These are phyloP conservation scores for Metschnikowia lunata DNA, from an alignment of 805 yeast genomes.

Conservation along the genomic window DNA sequence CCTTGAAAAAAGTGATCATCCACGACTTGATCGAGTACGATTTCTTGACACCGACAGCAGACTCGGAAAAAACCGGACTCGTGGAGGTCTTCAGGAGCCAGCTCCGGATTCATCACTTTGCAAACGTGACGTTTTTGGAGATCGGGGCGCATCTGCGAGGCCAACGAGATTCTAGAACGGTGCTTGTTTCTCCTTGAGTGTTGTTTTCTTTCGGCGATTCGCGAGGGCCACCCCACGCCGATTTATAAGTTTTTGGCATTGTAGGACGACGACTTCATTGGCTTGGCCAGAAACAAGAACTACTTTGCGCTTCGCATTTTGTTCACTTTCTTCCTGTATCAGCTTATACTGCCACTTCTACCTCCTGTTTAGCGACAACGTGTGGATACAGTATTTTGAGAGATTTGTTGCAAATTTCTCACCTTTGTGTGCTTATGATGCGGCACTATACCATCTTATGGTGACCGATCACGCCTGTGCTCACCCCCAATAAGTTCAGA, in stretches of 20 bases:
- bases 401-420: conserved; percentile 15
- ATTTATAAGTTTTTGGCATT: conserved; percentile 25
- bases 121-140: conserved; percentile 5
- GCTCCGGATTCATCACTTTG: conserved; percentile 5
- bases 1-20: conserved; percentile 4
- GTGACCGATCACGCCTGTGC: conserved; percentile 1
- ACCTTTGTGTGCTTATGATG: conserved; percentile 7
- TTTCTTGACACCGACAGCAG: not conserved
- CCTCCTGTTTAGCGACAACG: conserved; percentile 18
- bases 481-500: conserved; percentile 2
- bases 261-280: conserved; percentile 15
- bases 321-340: conserved; percentile 18
- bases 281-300: conserved; percentile 19
- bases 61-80: conserved; percentile 5
- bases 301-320: conserved; percentile 25
- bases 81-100: conserved; percentile 6
- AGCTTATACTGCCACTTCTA: conserved; percentile 20
- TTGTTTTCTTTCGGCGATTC: conserved; percentile 12
- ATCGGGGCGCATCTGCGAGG: conserved; percentile 10
- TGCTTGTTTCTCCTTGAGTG: conserved; percentile 13
- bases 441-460: conserved; percentile 7
- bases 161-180: conserved; percentile 5
- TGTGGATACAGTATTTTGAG: conserved; percentile 26
- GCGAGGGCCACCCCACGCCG: conserved; percentile 28
- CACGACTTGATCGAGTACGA: conserved; percentile 6